These are phyloP conservation scores for Penicillium daleae DNA, from an alignment of 495 filamentous ascomycete genomes.

Conservation along the genomic window DNA sequence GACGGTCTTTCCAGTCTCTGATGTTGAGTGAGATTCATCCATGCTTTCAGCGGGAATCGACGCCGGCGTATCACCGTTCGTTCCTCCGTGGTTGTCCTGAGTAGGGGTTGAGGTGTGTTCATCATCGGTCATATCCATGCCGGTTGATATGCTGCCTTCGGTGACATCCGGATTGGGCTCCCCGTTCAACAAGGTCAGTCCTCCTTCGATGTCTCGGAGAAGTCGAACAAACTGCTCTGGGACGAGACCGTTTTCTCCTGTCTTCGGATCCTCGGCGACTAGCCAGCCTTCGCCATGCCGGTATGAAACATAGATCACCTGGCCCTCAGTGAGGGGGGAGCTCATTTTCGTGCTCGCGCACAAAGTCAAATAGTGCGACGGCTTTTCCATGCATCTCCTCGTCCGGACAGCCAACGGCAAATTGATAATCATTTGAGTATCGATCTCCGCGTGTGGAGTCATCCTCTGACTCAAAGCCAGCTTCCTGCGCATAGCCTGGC, in stretches of 20 bases:
- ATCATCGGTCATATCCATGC: conserved; percentile 38
- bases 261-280: conserved; percentile 94
- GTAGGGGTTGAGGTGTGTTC: conserved; percentile 38
- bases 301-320: conserved; percentile 96
- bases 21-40: conserved; percentile 9
- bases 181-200: conserved; percentile 52
- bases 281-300: conserved; percentile 96
- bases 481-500: conserved; percentile 58
- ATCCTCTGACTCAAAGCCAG: conserved; percentile 64
- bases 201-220: conserved; percentile 85
- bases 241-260: conserved; percentile 84
- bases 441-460: conserved; percentile 61
- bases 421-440: conserved; percentile 88
- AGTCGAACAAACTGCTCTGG: conserved; percentile 96
- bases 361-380: conserved; percentile 93
- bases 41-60: conserved; percentile 3
- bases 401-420: conserved; percentile 92
- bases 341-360: conserved; percentile 94
- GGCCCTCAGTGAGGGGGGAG: conserved; percentile 89
- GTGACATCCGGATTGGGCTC: conserved; percentile 36
- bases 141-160: conserved; percentile 30
- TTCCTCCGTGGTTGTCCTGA: conserved; percentile 24
- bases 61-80: conserved; percentile 19
- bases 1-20: conserved; percentile 10
- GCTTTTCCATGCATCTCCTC: conserved; percentile 98